Base-by-base conservation (phyloP, 495 filamentous ascomycete species). In the Xylaria cubensis region DNA sequence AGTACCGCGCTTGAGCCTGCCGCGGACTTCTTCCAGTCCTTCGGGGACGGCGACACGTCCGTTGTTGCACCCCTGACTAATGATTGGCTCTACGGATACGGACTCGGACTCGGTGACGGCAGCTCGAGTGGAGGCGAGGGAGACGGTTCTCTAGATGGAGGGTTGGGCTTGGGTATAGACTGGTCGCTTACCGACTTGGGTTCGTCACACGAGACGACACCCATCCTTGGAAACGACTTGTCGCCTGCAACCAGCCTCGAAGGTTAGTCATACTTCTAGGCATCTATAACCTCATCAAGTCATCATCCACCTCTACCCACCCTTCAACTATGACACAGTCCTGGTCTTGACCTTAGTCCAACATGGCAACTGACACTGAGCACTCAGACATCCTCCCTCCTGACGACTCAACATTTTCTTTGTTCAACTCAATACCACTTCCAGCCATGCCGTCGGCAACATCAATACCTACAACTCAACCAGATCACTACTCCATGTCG, bases 1-100 rank as follows among this genome's bases (percentile, higher is more conserved):
- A 74, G 71, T 74, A 74, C 75, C 71, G 75, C 74, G 67, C 68
- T 70, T 72, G 77, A 73, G 74, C 77, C 65, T 26, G n/a, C 75
- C 70, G 74, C 75, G 73, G 77, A 76, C 58, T 74, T 79, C 74
- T 77, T 74, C 77, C 55, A 72, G 75, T 77, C 77, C 63, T 74
- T 66, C 56, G 77, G 73, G 67, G 76, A 69, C 62, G 62, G 59
- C 51, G 42, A n/a, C 29, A 36, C 41, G 53, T 72, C 69, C 15
- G 59, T 73, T 41, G 55, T 73, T 46, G 70, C 68, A 46, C 74
- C 74, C 65, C 48, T 62, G 67, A 65, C 69, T n/a, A 72, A 71
- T 63, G 73, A 79, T 73, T 77, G 77, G 74, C 71, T 78, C 69
- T 46, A 72, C 42, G 76, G 67, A 64, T 76, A 64, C 50, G 59